Conservation (phyloP, 2,329 filamentous ascomycete species). For the Hansfordia pulvinata region DNA sequence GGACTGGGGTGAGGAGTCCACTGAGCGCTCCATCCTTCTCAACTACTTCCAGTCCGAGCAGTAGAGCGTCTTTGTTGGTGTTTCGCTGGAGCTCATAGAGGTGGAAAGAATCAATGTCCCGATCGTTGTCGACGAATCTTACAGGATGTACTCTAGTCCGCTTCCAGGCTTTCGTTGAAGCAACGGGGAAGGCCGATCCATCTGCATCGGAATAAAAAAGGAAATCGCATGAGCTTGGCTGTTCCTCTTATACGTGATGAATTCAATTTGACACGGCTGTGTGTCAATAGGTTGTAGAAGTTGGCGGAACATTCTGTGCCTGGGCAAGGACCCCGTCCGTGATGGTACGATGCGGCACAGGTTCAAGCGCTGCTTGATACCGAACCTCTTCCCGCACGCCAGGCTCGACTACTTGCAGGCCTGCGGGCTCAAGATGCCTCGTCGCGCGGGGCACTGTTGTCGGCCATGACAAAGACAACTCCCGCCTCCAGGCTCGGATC, state of each 20-base stretch:
- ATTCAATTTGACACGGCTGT: background rate
- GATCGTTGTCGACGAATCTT: constrained; percentile 11
- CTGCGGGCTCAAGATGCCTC: no score
- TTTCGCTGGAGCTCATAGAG: constrained; percentile 15
- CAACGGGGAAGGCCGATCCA: no score
- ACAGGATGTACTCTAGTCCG: constrained; percentile 9
- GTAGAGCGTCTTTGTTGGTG: constrained; percentile 30
- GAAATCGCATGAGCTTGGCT: constrained; percentile 9
- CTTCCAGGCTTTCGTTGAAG: constrained; percentile 1
- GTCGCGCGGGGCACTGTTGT: no score
- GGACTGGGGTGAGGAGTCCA: constrained; percentile 99
- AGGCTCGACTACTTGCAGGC: no score
- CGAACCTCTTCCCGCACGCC: no score
- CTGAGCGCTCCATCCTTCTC: constrained; percentile 96
- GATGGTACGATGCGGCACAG: no score
- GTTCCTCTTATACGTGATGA: constrained; percentile 7
- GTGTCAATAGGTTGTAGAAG: background rate
- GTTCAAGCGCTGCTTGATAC: no score
- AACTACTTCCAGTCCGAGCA: constrained; percentile 99
- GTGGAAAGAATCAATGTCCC: constrained; percentile 10
- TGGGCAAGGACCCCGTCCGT: no score
- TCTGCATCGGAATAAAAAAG: constrained; percentile 26
- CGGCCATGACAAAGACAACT: constrained; percentile 5
- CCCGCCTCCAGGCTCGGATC: constrained; percentile 1
- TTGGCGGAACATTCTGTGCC: no score